Base-by-base conservation (phyloP, 768 basidiomycete genomes). In the Lentinus tigrinus region DNA sequence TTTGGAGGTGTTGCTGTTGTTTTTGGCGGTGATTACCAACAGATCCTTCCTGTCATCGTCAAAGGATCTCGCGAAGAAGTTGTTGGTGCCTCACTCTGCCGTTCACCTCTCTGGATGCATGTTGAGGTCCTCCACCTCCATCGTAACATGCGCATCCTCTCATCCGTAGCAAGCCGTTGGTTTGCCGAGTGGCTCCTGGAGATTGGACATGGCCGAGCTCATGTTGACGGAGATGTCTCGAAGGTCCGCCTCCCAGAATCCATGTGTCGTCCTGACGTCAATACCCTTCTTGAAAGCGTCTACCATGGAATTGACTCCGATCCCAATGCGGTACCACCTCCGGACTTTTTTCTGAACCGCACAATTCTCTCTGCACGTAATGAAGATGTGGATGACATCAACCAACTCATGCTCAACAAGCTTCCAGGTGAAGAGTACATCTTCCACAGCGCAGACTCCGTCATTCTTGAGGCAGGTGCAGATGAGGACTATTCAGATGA, bases 1-100 rank as follows among this genome's bases (percentile, higher is more conserved):
- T 83, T 78, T 75, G 79, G 76, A 40, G 78, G 75, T n/a, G 64
- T 81, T 8, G 75, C 75, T 26, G 62, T 79, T 0, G 53, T 83
- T 2, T 78, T 81, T 72, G 44, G 53, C n/a, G 78, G 77, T 1
- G 80, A 83, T 62, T 82, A 78, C 51, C 70, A 71, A 6, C 81
- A 82, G 58, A 80, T 65, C 0, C 69, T 82, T 0, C 81, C 79
- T 39, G 76, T 83, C 0, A 67, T 83, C 9, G 63, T 54, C 0
- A 63, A 70, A 58, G 79, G 78, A 0, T 65, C 69, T 4, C 52
- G 73, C 37, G 67, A 68, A 37, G 69, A 79, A 10, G 77, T 80
- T 65, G 68, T 81, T 3, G 58, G 46, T 57, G 74, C 75, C 3
- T 26, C 53, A 3, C 44, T 54, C 17, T 34, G 43, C 8, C 34